phyloP scores from a whole-genome alignment of 371 early-diverging fungal genomes.

The Mortierella sp. region DNA sequence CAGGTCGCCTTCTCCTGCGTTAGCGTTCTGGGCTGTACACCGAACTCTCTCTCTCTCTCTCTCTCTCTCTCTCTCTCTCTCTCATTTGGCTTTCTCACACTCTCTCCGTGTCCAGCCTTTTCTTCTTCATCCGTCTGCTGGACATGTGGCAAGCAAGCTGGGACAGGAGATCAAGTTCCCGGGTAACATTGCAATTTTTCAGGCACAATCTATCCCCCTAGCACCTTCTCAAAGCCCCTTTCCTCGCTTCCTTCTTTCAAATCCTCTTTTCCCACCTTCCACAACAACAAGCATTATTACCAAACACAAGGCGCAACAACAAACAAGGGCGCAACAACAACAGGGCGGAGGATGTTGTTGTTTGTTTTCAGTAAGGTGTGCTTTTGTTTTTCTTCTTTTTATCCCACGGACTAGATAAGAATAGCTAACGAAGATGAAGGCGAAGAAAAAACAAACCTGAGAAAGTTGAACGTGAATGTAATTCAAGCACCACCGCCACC shows the following conservation, averaged over 20 bases:
- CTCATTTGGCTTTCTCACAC: background rate
- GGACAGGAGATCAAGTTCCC: background rate
- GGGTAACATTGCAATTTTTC: background rate
- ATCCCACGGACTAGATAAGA: constrained; percentile 7
- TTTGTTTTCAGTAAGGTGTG: background rate
- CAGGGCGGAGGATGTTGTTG: background rate
- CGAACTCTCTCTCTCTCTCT: background rate
- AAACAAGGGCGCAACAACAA: background rate
- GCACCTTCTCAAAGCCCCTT: background rate
- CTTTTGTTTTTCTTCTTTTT: background rate
- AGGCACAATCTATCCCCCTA: background rate
- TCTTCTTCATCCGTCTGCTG: background rate
- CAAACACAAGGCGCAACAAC: background rate
- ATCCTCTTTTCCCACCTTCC: constrained; percentile 6
- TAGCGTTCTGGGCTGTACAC: constrained; percentile 3
- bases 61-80: background rate
- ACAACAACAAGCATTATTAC: background rate
- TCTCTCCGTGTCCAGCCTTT: background rate
- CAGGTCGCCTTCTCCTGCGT: background rate
- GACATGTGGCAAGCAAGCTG: background rate
- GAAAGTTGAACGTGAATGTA: background rate
- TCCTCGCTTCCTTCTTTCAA: too few relatives aligned
- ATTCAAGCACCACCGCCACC: too few relatives aligned
- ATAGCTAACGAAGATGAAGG: background rate
- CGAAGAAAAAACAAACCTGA: background rate